A percentile compares a stretch with the other conserved stretches of the same genome.
These are phyloP conservation scores for Cladophialophora psammophila DNA, from an alignment of 2,329 filamentous ascomycete genomes.

Conservation along the genomic window DNA sequence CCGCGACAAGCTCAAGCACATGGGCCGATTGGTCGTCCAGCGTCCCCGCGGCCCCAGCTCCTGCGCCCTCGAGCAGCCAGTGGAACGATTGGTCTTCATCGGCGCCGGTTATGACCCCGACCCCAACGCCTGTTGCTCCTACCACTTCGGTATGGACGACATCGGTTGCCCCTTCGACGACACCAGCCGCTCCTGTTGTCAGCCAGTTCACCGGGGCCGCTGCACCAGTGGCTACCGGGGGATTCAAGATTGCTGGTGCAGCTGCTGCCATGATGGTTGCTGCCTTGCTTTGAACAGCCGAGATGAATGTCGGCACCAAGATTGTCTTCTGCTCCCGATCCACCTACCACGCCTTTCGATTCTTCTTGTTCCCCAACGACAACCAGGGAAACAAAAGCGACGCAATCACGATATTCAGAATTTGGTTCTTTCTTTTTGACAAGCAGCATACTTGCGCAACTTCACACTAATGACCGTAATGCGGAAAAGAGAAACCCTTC, in stretches of 20 bases:
- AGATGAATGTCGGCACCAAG: neutral
- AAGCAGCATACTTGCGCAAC: conserved; percentile 1
- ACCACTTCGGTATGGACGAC: conserved; percentile 10
- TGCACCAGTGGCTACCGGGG: conserved; percentile 25
- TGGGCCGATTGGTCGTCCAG: conserved; percentile 26
- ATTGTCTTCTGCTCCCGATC: neutral
- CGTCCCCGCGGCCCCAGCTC: conserved; percentile 11
- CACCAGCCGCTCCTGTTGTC: conserved; percentile 27
- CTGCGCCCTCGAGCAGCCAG: conserved; percentile 13
- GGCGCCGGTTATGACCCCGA: conserved; percentile 13
- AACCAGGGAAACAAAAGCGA: neutral
- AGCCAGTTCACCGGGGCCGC: conserved; percentile 36
- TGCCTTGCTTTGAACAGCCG: conserved; percentile 28
- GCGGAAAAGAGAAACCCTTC: conserved; percentile 21
- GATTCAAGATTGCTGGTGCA: conserved; percentile 31
- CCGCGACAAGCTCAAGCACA: neutral
- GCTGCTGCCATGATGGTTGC: conserved; percentile 33
- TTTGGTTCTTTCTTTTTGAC: conserved; percentile 4
- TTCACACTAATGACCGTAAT: conserved; percentile 15
- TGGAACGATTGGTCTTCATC: conserved; percentile 32
- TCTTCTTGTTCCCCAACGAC: conserved; percentile 7
- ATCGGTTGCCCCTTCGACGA: conserved; percentile 21
- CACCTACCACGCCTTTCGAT: neutral
- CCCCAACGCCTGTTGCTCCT: conserved; percentile 19
- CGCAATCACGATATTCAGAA: conserved; percentile 13